Evolutionary conservation across 2,329 filamentous ascomycete genomes (phyloP).

Genomic region (Claviceps monticola): DNA sequence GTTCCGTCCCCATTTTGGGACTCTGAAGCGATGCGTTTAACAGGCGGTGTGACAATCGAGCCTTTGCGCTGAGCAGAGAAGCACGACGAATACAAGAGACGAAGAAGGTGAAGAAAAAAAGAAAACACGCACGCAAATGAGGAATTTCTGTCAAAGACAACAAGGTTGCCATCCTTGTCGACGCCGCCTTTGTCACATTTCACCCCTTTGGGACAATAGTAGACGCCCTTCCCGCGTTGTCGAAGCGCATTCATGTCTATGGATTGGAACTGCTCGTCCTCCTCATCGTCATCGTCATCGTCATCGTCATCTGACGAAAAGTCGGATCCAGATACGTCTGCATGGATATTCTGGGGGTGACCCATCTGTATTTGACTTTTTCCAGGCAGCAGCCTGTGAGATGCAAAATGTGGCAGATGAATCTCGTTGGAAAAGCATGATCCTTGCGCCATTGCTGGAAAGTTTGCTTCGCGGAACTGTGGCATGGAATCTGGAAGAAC

Average conservation of each 20-base stretch:
- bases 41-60: neutral
- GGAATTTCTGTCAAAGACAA: slow-evolving; percentile 28
- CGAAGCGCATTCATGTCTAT: slow-evolving; percentile 26
- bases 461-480: slow-evolving; percentile 11
- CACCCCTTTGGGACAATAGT: slow-evolving; percentile 21
- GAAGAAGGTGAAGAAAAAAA: neutral
- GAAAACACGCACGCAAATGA: slow-evolving; percentile 22
- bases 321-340: slow-evolving; percentile 11
- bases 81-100: neutral
- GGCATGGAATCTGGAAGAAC: slow-evolving; percentile 11
- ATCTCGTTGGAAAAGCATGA: slow-evolving; percentile 9
- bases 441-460: slow-evolving; percentile 8
- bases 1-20: neutral
- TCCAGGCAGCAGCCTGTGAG: slow-evolving; percentile 13
- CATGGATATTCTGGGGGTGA: slow-evolving; percentile 3
- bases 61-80: neutral
- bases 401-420: slow-evolving; percentile 11
- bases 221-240: slow-evolving; percentile 25
- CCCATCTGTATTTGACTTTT: slow-evolving; percentile 8
- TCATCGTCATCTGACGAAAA: slow-evolving; percentile 19
- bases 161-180: slow-evolving; percentile 23
- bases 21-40: neutral
- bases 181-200: slow-evolving; percentile 27
- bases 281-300: no score
- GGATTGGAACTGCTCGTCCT: slow-evolving; percentile 19